Evolutionary conservation across 2,329 filamentous ascomycete genomes (phyloP).

Genomic region (Microdochium trichocladiopsis): DNA sequence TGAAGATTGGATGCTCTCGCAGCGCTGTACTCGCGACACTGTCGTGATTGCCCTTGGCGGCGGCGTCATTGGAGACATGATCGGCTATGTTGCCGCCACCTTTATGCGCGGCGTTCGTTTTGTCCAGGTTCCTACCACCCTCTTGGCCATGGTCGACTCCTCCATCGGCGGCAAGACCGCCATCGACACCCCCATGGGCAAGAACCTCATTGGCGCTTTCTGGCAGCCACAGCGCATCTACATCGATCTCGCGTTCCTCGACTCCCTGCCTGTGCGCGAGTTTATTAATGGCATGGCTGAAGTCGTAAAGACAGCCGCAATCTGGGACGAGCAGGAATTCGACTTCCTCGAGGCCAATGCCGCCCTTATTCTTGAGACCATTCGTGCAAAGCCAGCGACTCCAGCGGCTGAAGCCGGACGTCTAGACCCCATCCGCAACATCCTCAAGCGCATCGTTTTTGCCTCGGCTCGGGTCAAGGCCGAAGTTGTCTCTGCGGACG

Average conservation of each 20-base stretch:
- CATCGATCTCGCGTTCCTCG: slow-evolving; percentile 86
- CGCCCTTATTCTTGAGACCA: slow-evolving; percentile 63
- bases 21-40: slow-evolving; percentile 90
- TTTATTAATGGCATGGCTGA: slow-evolving; percentile 99
- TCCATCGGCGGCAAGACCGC: slow-evolving; percentile 98
- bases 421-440: slow-evolving; percentile 62
- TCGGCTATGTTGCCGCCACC: slow-evolving; percentile 93
- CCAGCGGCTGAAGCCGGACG: slow-evolving; percentile 33
- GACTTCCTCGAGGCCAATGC: slow-evolving; percentile 77
- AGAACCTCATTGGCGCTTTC: slow-evolving; percentile 93
- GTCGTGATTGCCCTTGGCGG: slow-evolving; percentile 92
- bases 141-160: slow-evolving; percentile 96
- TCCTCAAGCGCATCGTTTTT: slow-evolving; percentile 73
- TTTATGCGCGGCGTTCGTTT: slow-evolving; percentile 98
- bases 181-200: slow-evolving; percentile 91
- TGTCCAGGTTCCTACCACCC: slow-evolving; percentile 91
- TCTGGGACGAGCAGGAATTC: slow-evolving; percentile 89
- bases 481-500: slow-evolving; percentile 87
- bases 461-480: slow-evolving; percentile 93
- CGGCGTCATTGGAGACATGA: slow-evolving; percentile 96
- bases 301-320: slow-evolving; percentile 94
- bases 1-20: slow-evolving; percentile 92
- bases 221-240: slow-evolving; percentile 95
- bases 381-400: slow-evolving; percentile 53
- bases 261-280: slow-evolving; percentile 82